Evolutionary conservation across 805 yeast genomes (phyloP).

Genomic region (Ogataea naganishii): DNA sequence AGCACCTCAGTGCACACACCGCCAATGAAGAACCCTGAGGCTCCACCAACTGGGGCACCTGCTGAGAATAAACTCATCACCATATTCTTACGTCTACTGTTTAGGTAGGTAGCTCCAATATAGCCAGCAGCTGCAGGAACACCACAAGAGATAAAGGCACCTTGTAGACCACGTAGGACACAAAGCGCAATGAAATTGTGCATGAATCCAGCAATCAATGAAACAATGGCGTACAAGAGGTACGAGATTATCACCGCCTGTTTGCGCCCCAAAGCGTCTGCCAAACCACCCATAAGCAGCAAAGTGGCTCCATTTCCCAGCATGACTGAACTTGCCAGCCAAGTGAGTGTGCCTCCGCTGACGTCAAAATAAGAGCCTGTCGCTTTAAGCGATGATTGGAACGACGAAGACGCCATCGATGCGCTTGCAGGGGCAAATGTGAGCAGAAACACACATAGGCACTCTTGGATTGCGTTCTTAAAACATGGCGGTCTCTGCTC

Average conservation of each 20-base stretch:
- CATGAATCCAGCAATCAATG: constrained; percentile 30
- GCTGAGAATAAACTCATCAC: constrained; percentile 34
- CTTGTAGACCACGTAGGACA: constrained; percentile 35
- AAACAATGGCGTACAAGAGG: constrained; percentile 19
- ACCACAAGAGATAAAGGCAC: constrained; percentile 32
- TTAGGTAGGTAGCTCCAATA: constrained; percentile 30
- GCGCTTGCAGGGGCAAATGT: constrained; percentile 35
- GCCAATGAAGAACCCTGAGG: constrained; percentile 32
- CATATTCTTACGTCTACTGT: constrained; percentile 30
- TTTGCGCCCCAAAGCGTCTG: constrained; percentile 39
- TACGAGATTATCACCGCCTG: constrained; percentile 28
- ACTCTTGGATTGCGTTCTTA: constrained; percentile 23
- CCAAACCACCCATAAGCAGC: constrained; percentile 35
- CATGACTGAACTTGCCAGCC: constrained; percentile 32
- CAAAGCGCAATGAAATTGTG: constrained; percentile 27
- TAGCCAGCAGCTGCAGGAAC: constrained; percentile 42
- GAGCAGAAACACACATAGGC: constrained; percentile 21
- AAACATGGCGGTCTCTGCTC: constrained; percentile 30
- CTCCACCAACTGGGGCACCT: constrained; percentile 41
- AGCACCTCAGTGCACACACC: constrained; percentile 33
- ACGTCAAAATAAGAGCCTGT: constrained; percentile 27
- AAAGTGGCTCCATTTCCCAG: constrained; percentile 35
- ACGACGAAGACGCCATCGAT: constrained; percentile 26
- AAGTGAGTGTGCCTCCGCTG: constrained; percentile 32
- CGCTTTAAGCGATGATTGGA: constrained; percentile 26